Evolutionary conservation across 768 basidiomycete species (phyloP), one percentile per base, ranked within the genome.

Genomic region (Tephrocybe sp.): DNA sequence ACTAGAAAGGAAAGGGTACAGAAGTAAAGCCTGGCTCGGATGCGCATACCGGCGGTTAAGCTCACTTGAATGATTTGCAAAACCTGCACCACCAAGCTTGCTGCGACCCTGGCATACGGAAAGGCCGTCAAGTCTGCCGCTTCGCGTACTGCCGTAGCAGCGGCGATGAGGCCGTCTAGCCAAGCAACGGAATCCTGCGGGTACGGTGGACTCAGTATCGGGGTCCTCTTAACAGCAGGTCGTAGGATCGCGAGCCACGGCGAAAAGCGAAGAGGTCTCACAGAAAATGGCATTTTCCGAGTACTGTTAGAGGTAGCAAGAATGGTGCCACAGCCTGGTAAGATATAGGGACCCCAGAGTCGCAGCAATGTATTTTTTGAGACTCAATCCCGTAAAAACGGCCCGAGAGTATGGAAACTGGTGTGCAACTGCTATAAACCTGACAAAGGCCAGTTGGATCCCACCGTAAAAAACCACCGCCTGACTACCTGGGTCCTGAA

Each of bases 11-110:
- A 32, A 46, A 20, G 45, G 34, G 10, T 3, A 19, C 16, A 10
- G 20, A 14, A 19, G 8, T 8, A 38, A 22, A 22, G 5, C 10
- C 19, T 20, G 14, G 16, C 16, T 16, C 12, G 8, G 5, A 26
- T 38, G 13, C 20, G 20, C 17, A 20, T 3, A 12, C 14, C 8
- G 5, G 17, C 4, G 32, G 14, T n/a, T n/a, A 6, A 13, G n/a
- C 48, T 34, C 19, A 55, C 54, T 35, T 55, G 49, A 20, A 55
- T 47, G 16, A 47, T 32, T 8, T 51, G 31, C 34, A 55, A 36
- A 30, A 51, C 20, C 30, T 51, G 54, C 5, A 55, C 11, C 4
- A 55, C 49, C 26, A 55, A 22, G 13, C 36, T 44, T 8, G 54
- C 54, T 22, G 45, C 45, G 30, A 51, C n/a, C n/a, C 39, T 43